A percentile compares a stretch with the other conserved stretches of the same genome.
phyloP scores from a whole-genome alignment of 495 filamentous ascomycete species.

The Talaromyces wortmannii region DNA sequence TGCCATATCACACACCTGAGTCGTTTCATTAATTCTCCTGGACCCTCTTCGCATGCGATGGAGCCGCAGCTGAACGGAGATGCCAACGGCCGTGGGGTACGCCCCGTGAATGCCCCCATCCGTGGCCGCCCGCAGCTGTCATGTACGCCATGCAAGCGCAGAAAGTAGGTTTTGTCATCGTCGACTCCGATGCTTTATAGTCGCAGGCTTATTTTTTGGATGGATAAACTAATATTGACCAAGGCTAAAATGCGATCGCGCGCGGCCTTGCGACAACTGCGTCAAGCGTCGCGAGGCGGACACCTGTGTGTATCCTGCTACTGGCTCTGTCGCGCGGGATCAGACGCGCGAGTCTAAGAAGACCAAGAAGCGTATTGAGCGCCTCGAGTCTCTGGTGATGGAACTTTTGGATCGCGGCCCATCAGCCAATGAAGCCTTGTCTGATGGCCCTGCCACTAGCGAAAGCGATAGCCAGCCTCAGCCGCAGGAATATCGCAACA shows the following conservation, averaged over 20 bases:
- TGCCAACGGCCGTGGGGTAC: not conserved
- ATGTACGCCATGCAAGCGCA: conserved; percentile 44
- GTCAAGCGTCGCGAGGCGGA: conserved; percentile 34
- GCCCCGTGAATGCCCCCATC: not conserved
- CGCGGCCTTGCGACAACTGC: conserved; percentile 43
- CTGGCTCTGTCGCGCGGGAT: conserved; percentile 8
- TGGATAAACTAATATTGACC: not conserved
- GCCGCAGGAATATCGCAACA: not conserved
- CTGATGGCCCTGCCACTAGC: not conserved
- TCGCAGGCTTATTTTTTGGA: not conserved
- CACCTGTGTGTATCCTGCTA: conserved; percentile 35
- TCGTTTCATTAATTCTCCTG: not conserved
- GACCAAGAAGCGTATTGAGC: conserved; percentile 26
- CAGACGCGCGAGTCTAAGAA: conserved; percentile 21
- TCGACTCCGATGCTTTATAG: not conserved
- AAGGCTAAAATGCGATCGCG: conserved; percentile 47
- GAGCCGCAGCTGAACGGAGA: not conserved
- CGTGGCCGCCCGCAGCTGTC: conserved; percentile 29
- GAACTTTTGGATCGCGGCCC: conserved; percentile 29
- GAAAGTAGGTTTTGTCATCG: conserved; percentile 30
- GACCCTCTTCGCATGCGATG: not conserved
- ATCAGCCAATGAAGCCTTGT: conserved; percentile 1
- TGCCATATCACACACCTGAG: not conserved
- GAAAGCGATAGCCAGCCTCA: not conserved
- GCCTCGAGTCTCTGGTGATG: conserved; percentile 44